These are phyloP conservation scores for Diphasiastrum complanatum DNA, from an alignment of 83 land plant genomes.

Conservation along the genomic window DNA sequence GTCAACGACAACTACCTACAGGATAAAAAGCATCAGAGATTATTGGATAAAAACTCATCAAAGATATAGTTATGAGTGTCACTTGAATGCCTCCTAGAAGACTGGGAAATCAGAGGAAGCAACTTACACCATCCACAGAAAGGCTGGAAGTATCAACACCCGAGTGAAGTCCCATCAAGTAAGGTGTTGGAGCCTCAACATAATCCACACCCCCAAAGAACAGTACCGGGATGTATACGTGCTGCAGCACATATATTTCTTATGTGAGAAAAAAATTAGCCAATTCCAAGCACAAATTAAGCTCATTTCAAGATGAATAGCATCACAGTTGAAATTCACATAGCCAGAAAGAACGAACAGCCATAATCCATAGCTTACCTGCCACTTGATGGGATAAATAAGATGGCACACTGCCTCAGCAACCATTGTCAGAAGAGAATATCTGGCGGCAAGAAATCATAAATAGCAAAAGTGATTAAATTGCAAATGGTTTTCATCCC, in stretches of 20 bases:
- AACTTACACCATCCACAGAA: slow-evolving; percentile 85
- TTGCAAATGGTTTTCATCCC: not conserved
- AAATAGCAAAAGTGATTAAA: not conserved
- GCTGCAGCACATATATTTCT: slow-evolving; percentile 45
- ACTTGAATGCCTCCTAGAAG: too few relatives aligned
- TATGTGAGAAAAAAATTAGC: not conserved
- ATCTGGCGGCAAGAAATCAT: slow-evolving; percentile 41
- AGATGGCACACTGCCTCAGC: slow-evolving; percentile 95
- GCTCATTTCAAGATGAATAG: slow-evolving; percentile 5
- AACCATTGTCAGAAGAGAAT: slow-evolving; percentile 80
- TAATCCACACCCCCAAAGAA: slow-evolving; percentile 97
- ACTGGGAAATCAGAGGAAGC: not conserved
- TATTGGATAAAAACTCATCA: too few relatives aligned
- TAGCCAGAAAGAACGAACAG: too few relatives aligned
- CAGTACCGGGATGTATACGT: slow-evolving; percentile 94
- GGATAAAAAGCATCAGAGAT: slow-evolving; percentile 10
- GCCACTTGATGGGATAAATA: slow-evolving; percentile 98
- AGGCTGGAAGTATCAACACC: slow-evolving; percentile 74
- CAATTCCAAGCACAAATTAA: slow-evolving; percentile 27
- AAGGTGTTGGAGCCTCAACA: slow-evolving; percentile 97
- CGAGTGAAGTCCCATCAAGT: slow-evolving; percentile 99
- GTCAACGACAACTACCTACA: slow-evolving; percentile 86
- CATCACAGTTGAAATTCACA: too few relatives aligned
- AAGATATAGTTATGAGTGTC: too few relatives aligned
- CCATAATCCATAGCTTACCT: slow-evolving; percentile 46